phyloP scores from a whole-genome alignment of 2,329 filamentous ascomycete species.

The Penicillium freii region DNA sequence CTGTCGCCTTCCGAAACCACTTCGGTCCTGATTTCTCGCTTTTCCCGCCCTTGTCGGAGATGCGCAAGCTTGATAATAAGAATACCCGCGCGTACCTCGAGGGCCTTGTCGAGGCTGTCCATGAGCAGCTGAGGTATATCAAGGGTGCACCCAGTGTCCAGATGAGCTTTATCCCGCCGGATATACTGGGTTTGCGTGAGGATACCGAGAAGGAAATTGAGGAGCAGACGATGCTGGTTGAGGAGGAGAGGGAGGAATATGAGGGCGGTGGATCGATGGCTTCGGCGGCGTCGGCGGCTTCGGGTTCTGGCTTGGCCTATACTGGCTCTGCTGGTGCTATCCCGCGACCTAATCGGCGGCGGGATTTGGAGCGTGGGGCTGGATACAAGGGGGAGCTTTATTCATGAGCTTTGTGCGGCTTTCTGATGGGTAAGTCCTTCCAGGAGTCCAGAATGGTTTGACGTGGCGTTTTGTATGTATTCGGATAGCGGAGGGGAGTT shows the following conservation, averaged over 20 bases:
- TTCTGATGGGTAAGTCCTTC: not conserved
- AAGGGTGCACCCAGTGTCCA: constrained; percentile 83
- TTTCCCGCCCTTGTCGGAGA: constrained; percentile 81
- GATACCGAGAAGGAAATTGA: constrained; percentile 49
- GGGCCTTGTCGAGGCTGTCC: constrained; percentile 72
- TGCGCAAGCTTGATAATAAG: constrained; percentile 66
- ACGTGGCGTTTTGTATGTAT: constrained; percentile 4
- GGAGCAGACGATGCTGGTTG: constrained; percentile 41
- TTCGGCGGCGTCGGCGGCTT: constrained; percentile 13
- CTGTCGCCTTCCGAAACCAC: constrained; percentile 82
- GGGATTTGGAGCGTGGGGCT: constrained; percentile 36
- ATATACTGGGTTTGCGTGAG: constrained; percentile 59
- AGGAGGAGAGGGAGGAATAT: constrained; percentile 42
- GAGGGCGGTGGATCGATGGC: constrained; percentile 29
- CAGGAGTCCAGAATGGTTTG: not conserved
- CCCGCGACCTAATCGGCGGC: constrained; percentile 28
- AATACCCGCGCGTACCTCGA: constrained; percentile 74
- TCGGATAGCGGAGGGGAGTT: constrained; percentile 2
- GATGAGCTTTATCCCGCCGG: constrained; percentile 74
- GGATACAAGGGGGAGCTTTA: constrained; percentile 40
- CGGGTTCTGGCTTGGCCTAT: constrained; percentile 5
- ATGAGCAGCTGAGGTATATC: constrained; percentile 83
- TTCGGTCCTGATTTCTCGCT: constrained; percentile 85
- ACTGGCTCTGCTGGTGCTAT: constrained; percentile 24
- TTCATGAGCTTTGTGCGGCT: constrained; percentile 19